Evolutionary conservation across 768 basidiomycete species (phyloP).

Genomic region (Tulasnella sp.): DNA sequence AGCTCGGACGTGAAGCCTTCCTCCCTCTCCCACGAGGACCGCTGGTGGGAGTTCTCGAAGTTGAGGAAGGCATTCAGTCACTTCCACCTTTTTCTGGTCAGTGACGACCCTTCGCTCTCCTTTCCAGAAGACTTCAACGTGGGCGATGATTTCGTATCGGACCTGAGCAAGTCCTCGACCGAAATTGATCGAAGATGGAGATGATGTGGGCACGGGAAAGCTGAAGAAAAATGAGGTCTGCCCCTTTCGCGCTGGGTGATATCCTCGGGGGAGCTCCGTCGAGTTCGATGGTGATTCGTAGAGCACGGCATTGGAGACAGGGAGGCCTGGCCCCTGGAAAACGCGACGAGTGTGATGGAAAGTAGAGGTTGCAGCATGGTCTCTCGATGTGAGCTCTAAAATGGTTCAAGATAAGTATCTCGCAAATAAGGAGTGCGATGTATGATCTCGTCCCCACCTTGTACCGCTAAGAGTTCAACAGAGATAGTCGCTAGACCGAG

Average conservation of each 20-base stretch:
- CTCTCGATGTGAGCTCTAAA: slow-evolving; percentile 62
- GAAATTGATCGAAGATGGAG: slow-evolving; percentile 63
- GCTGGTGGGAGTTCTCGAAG: slow-evolving; percentile 2
- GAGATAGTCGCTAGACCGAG: slow-evolving; percentile 66
- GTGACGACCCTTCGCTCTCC: slow-evolving; percentile 60
- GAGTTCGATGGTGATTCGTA: slow-evolving; percentile 44
- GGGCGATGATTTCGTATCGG: slow-evolving; percentile 63
- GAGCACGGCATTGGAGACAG: slow-evolving; percentile 75
- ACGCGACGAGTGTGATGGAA: slow-evolving; percentile 60
- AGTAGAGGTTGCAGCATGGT: slow-evolving; percentile 69
- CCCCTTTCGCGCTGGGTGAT: slow-evolving; percentile 66
- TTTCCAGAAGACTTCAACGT: slow-evolving; percentile 64
- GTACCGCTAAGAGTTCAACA: slow-evolving; percentile 64
- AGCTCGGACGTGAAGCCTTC: slow-evolving; percentile 70
- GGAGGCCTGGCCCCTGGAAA: slow-evolving; percentile 73
- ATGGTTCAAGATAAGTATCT: slow-evolving; percentile 13
- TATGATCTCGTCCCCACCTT: slow-evolving; percentile 37
- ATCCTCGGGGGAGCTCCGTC: slow-evolving; percentile 49
- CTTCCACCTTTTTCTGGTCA: slow-evolving; percentile 47
- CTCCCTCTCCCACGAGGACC: slow-evolving; percentile 62
- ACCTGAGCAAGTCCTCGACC: slow-evolving; percentile 58
- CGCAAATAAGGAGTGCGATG: neutral
- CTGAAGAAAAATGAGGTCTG: slow-evolving; percentile 70
- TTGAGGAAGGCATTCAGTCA: slow-evolving; percentile 45
- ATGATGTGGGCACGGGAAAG: slow-evolving; percentile 56